These are phyloP conservation scores for Tylopilus sp. DNA, from an alignment of 768 basidiomycete genomes.

Conservation along the genomic window DNA sequence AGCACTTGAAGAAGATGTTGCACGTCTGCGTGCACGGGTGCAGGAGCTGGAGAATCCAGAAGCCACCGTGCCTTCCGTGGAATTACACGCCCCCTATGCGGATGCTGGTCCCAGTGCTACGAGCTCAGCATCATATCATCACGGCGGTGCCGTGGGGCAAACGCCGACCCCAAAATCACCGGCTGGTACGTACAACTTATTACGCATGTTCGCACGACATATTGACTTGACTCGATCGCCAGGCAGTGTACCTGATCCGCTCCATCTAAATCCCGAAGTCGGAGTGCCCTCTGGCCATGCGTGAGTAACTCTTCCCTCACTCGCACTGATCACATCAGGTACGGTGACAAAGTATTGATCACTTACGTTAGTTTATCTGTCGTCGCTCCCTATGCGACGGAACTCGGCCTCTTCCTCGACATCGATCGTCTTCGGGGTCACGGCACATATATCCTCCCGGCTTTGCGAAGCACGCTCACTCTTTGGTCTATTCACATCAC, in stretches of 20 bases:
- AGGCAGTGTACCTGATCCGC: neutral
- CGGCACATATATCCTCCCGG: constrained; percentile 42
- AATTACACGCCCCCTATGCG: constrained; percentile 49
- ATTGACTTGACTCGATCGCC: neutral
- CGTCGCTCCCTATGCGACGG: constrained; percentile 54
- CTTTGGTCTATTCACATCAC: constrained; percentile 55
- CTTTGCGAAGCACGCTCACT: constrained; percentile 46
- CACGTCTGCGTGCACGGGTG: constrained; percentile 53
- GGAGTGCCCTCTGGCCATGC: constrained; percentile 4
- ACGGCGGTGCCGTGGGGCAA: neutral
- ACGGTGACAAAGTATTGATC: neutral
- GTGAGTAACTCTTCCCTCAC: constrained; percentile 3
- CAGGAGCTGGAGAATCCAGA: constrained; percentile 56
- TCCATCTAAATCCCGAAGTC: neutral
- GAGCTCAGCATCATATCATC: neutral
- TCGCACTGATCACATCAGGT: neutral
- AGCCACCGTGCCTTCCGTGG: constrained; percentile 42
- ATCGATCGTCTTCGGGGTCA: constrained; percentile 42
- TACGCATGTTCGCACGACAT: no score
- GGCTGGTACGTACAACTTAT: constrained; percentile 1
- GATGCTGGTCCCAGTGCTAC: neutral
- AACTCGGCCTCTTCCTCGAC: constrained; percentile 69
- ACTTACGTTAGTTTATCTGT: constrained; percentile 15
- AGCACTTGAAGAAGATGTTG: constrained; percentile 56
- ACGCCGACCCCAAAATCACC: neutral